These are phyloP conservation scores for Elaeis oleifera DNA, from an alignment of 202 grass and related monocot species.

Conservation along the genomic window DNA sequence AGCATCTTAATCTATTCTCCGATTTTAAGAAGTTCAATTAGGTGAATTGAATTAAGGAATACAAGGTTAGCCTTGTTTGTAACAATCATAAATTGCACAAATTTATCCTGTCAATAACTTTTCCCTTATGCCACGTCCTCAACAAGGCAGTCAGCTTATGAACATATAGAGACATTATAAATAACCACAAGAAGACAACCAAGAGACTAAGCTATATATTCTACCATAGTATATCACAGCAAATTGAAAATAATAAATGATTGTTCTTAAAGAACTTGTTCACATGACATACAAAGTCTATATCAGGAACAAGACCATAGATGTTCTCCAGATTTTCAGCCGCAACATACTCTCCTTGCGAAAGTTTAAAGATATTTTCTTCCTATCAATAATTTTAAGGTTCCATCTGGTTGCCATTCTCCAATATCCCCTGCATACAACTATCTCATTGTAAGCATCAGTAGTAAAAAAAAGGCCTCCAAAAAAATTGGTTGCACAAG, in stretches of 20 bases:
- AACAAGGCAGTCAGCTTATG: no score
- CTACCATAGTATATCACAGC: no score
- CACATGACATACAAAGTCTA: conserved; percentile 53
- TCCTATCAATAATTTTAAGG: conserved; percentile 90
- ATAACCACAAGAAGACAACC: no score
- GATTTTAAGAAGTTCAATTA: no score
- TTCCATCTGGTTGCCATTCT: conserved; percentile 79
- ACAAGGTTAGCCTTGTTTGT: no score
- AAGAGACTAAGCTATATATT: no score
- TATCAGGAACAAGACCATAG: conserved; percentile 59
- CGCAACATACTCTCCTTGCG: conserved; percentile 89
- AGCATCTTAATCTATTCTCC: no score
- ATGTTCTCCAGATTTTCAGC: conserved; percentile 93
- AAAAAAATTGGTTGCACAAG: not conserved
- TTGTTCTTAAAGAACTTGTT: not conserved
- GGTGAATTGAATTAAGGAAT: no score
- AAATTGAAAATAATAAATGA: no score
- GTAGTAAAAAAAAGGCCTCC: not conserved
- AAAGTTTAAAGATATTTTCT: conserved; percentile 99
- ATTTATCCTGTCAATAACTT: no score
- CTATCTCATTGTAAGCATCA: conserved; percentile 17
- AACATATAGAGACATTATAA: not conserved
- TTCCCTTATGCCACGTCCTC: no score
- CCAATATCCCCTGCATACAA: conserved; percentile 78
- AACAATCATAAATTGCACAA: no score